These are phyloP conservation scores for Isabelozyma heimii DNA, from an alignment of 805 yeast species.

Conservation along the genomic window DNA sequence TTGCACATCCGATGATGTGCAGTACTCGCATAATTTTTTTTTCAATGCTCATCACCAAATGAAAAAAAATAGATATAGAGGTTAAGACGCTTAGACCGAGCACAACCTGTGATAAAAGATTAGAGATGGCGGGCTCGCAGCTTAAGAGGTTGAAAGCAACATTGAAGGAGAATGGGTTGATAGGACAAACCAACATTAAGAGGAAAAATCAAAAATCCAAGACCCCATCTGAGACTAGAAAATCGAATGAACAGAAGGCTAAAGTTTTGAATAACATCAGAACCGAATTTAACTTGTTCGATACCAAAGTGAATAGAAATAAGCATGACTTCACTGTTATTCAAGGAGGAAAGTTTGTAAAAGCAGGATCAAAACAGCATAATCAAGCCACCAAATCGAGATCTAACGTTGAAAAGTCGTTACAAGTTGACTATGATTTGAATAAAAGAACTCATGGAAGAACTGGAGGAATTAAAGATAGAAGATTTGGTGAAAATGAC, in stretches of 20 bases:
- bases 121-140: slow-evolving; percentile 79
- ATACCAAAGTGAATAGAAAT: slow-evolving; percentile 63
- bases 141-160: slow-evolving; percentile 78
- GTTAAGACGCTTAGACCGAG: not conserved
- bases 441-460: slow-evolving; percentile 63
- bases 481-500: slow-evolving; percentile 90
- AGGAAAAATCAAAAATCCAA: slow-evolving; percentile 48
- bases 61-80: not conserved
- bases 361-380: slow-evolving; percentile 37
- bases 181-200: slow-evolving; percentile 78
- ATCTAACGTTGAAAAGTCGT: slow-evolving; percentile 34
- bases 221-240: slow-evolving; percentile 61
- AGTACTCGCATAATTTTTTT: slow-evolving; percentile 1
- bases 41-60: not conserved
- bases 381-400: slow-evolving; percentile 31
- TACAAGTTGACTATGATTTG: slow-evolving; percentile 63
- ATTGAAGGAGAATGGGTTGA: slow-evolving; percentile 71
- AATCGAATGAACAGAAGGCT: slow-evolving; percentile 60
- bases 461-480: slow-evolving; percentile 76
- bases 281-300: slow-evolving; percentile 88
- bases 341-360: slow-evolving; percentile 42
- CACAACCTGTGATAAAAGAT: too few species aligned
- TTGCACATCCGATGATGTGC: not conserved
- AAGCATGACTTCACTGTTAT: slow-evolving; percentile 53
- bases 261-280: slow-evolving; percentile 59